Evolutionary conservation across 805 yeast species (phyloP), one percentile per base, ranked within the genome.

Genomic region (Candida suzukii): DNA sequence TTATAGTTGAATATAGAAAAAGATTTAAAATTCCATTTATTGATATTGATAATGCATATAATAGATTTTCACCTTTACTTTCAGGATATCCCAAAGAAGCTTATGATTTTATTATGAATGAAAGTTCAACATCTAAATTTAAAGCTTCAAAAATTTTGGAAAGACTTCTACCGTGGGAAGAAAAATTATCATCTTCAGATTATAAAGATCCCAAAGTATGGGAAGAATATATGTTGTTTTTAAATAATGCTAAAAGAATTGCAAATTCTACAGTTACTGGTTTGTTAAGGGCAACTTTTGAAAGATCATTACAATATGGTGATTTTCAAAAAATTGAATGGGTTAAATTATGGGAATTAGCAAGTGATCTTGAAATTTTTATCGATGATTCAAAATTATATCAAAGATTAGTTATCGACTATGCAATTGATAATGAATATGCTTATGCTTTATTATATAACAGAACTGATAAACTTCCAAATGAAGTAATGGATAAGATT

Each of bases 261-360:
- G 44, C 47, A 18, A 43, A 38, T 7, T 31, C 37, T 3, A 37
- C 38, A 16, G 46, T 35, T 33, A 37, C 20, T 1, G 37, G 42
- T 6, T 29, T 57, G 3, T 6, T 56, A 3, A 42, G 34, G 17
- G 32, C 59, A 1, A 45, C 62, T 1, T 64, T 69, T 43, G 60
- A 60, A 45, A 46, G 73, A 43, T 57, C 68, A 6, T 37, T 60
- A 9, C 26, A 36, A 18, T 4, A 19, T n/a, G 21, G 17, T 4
- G 24, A 33, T n/a, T 33, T 4, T 12, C 5, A 11, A 9, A 27
- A 33, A 4, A 12, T 7, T 19, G 18, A 21, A 21, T 20, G 26
- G 27, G 18, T 33, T 4, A 27, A 33, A n/a, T 18, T 33, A 21
- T 33, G 36, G 36, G 12, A 33, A 4, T 5, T n/a, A n/a, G n/a